phyloP scores from a whole-genome alignment of 1,139 yeast genomes.

The Kodamaea suecica region DNA sequence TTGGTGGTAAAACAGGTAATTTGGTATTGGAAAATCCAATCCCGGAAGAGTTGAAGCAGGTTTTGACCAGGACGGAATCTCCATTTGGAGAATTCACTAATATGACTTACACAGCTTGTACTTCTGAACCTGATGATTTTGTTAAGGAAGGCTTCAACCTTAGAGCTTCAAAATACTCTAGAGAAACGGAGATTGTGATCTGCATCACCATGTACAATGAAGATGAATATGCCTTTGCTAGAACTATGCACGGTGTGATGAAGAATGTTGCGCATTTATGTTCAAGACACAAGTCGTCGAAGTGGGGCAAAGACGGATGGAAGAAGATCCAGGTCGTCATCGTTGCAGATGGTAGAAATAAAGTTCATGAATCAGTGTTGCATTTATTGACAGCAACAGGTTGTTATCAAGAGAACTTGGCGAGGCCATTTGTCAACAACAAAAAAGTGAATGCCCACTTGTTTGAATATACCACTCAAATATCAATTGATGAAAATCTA shows the following conservation, averaged over 20 bases:
- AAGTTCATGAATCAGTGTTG: constrained; percentile 75
- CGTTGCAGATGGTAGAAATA: constrained; percentile 90
- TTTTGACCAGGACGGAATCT: constrained; percentile 75
- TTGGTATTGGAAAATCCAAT: constrained; percentile 90
- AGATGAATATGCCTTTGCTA: constrained; percentile 79
- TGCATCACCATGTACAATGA: constrained; percentile 97
- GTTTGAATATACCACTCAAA: constrained; percentile 91
- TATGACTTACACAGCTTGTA: constrained; percentile 94
- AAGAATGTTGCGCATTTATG: constrained; percentile 85
- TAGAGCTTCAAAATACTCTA: constrained; percentile 76
- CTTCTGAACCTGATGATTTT: constrained; percentile 84
- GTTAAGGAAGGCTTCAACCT: constrained; percentile 77
- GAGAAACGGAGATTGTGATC: constrained; percentile 85
- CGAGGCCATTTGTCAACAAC: constrained; percentile 88
- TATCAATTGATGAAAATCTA: constrained; percentile 77
- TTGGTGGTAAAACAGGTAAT: constrained; percentile 61
- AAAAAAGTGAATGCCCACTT: constrained; percentile 88
- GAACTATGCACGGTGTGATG: constrained; percentile 93
- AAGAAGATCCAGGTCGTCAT: constrained; percentile 87
- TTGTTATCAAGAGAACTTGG: constrained; percentile 93
- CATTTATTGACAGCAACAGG: constrained; percentile 91
- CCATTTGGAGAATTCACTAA: constrained; percentile 82
- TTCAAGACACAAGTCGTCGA: constrained; percentile 71
- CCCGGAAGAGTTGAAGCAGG: constrained; percentile 78
- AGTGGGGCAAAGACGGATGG: constrained; percentile 97